Base-by-base conservation (phyloP, 257 asterid genomes). In the Buddleja alternifolia region DNA sequence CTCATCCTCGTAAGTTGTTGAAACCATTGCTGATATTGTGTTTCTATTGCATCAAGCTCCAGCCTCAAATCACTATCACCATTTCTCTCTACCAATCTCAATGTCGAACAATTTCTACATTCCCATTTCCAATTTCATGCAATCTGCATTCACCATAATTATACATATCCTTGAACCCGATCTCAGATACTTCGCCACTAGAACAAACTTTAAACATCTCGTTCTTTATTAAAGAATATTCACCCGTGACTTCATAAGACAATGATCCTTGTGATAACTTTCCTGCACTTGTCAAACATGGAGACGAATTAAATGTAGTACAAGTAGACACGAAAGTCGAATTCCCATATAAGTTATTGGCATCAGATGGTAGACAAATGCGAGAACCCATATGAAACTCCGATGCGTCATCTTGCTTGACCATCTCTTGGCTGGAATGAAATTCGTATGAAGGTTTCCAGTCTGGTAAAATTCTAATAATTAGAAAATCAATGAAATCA, bases 401-500 rank as follows among this genome's bases (percentile, higher is more conserved):
- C 17, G 67, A 64, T 23, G 52, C 56, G 10, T 71, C 16, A 54
- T 63, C 75, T 53, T 47, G 69, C 41, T 70, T 68, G 60, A 63
- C n/a, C n/a, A n/a, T 78, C 53, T 70, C 84, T 29, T 55, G 69
- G 41, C 74, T 76, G 12, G 78, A 75, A 56, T 19, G 66, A 53
- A 48, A 61, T 14, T 69, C 78, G 21, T 81, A 77, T 3, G 86
- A 76, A 66, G 83, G 83, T 53, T 74, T 81, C 96, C 93, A 87
- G 12, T 75, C 51, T 0, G 95, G 93, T 15, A 78, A 67, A 45
- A 87, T 78, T 60, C 54, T 82, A 78, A 54, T 64, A 29, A 90
- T 73, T 20, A 82, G 73, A 71, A 55, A 80, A 75, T 90, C 88
- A 39, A 90, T 90, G 52, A 87, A 84, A 66, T 85, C 91, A 1